Conservation (phyloP, 768 basidiomycete species). For the Auricularia sp. region DNA sequence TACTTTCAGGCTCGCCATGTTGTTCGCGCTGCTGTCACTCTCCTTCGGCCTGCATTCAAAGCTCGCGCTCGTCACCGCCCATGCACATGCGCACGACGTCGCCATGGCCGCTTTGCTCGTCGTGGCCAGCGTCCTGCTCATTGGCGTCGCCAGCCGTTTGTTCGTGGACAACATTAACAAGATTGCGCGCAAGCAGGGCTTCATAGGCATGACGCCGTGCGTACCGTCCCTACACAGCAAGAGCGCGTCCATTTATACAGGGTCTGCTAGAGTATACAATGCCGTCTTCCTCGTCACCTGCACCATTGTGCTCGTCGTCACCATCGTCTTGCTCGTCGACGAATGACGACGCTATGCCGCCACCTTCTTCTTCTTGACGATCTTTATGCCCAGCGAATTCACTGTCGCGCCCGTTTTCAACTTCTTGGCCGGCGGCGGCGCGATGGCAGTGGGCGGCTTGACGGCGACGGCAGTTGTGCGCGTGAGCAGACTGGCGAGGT, state of each 20-base stretch:
- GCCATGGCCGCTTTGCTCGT: background rate
- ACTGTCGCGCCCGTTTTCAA: constrained; percentile 38
- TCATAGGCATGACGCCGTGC: background rate
- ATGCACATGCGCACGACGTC: background rate
- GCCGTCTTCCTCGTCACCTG: background rate
- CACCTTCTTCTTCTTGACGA: constrained; percentile 39
- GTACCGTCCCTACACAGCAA: background rate
- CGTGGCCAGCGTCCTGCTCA: background rate
- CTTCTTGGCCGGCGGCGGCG: constrained; percentile 43
- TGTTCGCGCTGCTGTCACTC: background rate
- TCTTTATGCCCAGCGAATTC: constrained; percentile 64
- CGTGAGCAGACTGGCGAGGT: constrained; percentile 59
- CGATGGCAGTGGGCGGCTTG: constrained; percentile 30
- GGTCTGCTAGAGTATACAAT: background rate
- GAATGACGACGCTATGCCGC: constrained; percentile 47
- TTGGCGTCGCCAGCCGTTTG: background rate
- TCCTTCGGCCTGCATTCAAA: background rate
- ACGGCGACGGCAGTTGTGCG: constrained; percentile 35
- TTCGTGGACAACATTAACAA: background rate
- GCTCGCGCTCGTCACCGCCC: background rate
- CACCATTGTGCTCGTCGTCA: constrained; percentile 35
- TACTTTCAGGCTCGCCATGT: background rate
- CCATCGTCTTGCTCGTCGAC: constrained; percentile 63
- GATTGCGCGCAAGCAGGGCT: background rate
- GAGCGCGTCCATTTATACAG: background rate